Conservation (phyloP, 2,329 filamentous ascomycete genomes). For the Scedosporium minutisporum region DNA sequence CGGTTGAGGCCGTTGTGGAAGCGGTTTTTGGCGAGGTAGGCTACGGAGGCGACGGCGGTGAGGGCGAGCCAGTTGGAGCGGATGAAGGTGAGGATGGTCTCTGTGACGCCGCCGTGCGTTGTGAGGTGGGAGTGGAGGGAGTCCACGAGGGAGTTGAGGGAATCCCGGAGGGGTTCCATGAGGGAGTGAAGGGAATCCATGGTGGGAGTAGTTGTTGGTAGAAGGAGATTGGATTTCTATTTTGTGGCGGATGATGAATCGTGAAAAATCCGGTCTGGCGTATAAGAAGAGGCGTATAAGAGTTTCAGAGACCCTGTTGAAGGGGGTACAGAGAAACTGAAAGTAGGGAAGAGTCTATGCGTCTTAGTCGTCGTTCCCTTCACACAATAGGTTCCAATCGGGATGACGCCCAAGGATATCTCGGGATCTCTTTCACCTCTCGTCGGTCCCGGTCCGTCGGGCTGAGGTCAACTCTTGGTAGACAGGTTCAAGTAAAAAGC, state of each 20-base stretch:
- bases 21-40: constrained; percentile 23
- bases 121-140: not conserved
- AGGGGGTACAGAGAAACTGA: not conserved
- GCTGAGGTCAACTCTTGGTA: too few species aligned
- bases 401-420: too few species aligned
- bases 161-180: not conserved
- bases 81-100: constrained; percentile 22
- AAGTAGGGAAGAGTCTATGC: not conserved
- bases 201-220: not conserved
- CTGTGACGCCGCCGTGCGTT: constrained; percentile 1
- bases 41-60: constrained; percentile 85
- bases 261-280: not conserved
- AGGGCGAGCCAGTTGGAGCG: constrained; percentile 87
- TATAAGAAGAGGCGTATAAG: not conserved
- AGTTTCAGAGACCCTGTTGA: not conserved
- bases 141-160: not conserved
- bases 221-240: not conserved
- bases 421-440: too few species aligned
- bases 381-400: too few species aligned
- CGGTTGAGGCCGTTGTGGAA: constrained; percentile 51
- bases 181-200: not conserved
- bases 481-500: too few species aligned
- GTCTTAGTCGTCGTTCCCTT: not conserved
- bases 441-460: too few species aligned
- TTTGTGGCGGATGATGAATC: not conserved